Evolutionary conservation across 257 asterid species (phyloP).

Genomic region (Linderniella brevidens): DNA sequence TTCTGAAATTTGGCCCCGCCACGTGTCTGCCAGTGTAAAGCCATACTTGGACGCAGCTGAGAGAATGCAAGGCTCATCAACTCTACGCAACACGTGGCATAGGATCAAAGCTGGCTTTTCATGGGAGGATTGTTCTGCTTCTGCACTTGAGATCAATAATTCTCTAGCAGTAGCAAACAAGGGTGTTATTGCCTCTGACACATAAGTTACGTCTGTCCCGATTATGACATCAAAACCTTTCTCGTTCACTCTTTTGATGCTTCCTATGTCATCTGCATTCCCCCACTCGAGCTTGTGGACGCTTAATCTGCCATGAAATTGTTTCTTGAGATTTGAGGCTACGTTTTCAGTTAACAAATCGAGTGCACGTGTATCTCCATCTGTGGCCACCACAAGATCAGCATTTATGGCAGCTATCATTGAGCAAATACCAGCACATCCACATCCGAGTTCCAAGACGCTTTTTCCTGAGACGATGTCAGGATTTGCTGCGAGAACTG

Average conservation of each 20-base stretch:
- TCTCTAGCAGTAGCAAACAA: constrained; percentile 61
- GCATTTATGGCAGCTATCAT: constrained; percentile 66
- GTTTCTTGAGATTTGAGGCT: constrained; percentile 31
- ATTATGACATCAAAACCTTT: constrained; percentile 65
- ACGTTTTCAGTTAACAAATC: constrained; percentile 45
- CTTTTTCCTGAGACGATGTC: constrained; percentile 40
- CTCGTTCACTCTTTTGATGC: constrained; percentile 26
- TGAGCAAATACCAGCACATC: constrained; percentile 77
- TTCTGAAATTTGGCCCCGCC: constrained; percentile 26
- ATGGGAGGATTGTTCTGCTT: constrained; percentile 3
- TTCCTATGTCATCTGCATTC: constrained; percentile 29
- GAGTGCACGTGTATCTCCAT: constrained; percentile 69
- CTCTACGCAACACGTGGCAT: constrained; percentile 74
- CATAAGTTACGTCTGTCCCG: constrained; percentile 77
- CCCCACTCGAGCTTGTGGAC: constrained; percentile 67
- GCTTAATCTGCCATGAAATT: constrained; percentile 18
- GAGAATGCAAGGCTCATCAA: constrained; percentile 60
- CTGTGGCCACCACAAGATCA: constrained; percentile 66
- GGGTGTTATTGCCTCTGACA: constrained; percentile 47
- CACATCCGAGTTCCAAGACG: constrained; percentile 80
- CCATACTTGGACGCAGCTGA: constrained; percentile 48
- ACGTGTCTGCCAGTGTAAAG: constrained; percentile 39
- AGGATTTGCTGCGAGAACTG: constrained; percentile 50
- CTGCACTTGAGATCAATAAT: constrained; percentile 22
- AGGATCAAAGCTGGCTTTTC: constrained; percentile 38